Percentiles rank a stretch among this genome's conserved stretches.
Conservation (phyloP, 2,329 filamentous ascomycete genomes). For the Sordariomycetes sp. region DNA sequence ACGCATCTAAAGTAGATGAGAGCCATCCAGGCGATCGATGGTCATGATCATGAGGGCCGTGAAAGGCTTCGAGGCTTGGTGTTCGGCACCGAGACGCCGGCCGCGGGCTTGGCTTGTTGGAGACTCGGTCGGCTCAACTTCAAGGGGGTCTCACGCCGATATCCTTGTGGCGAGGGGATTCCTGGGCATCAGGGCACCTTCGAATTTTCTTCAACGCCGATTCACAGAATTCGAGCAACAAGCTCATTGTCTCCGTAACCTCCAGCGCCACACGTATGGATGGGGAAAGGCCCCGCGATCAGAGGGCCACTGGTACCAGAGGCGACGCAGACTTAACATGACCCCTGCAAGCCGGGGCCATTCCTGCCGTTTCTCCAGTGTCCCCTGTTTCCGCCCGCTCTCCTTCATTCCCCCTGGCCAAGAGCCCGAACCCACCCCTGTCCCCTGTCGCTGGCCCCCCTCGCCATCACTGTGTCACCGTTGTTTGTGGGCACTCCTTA, state of each 20-base stretch:
- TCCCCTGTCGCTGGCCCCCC: neutral
- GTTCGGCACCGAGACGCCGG: neutral
- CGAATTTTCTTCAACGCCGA: too few relatives aligned
- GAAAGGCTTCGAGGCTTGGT: neutral
- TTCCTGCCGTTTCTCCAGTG: constrained; percentile 1
- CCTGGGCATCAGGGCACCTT: too few relatives aligned
- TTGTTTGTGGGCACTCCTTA: neutral
- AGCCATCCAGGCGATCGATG: neutral
- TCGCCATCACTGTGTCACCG: neutral
- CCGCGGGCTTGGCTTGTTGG: too few relatives aligned
- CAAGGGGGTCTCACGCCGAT: too few relatives aligned
- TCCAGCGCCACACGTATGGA: too few relatives aligned
- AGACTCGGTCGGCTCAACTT: too few relatives aligned
- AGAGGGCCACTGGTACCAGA: neutral
- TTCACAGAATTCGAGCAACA: too few relatives aligned
- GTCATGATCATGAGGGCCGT: neutral
- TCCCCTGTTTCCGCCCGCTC: constrained; percentile 1
- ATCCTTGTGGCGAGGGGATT: too few relatives aligned
- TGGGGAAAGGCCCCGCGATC: too few relatives aligned
- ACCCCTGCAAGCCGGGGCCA: neutral
- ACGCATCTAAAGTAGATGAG: neutral
- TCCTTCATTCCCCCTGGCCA: constrained; percentile 3
- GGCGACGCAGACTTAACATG: neutral
- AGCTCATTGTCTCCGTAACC: too few relatives aligned
- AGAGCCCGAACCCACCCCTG: neutral